Percentiles rank a stretch among this genome's conserved stretches.
Evolutionary conservation across 768 basidiomycete species (phyloP).

Genomic region (Lyophyllum decastes): DNA sequence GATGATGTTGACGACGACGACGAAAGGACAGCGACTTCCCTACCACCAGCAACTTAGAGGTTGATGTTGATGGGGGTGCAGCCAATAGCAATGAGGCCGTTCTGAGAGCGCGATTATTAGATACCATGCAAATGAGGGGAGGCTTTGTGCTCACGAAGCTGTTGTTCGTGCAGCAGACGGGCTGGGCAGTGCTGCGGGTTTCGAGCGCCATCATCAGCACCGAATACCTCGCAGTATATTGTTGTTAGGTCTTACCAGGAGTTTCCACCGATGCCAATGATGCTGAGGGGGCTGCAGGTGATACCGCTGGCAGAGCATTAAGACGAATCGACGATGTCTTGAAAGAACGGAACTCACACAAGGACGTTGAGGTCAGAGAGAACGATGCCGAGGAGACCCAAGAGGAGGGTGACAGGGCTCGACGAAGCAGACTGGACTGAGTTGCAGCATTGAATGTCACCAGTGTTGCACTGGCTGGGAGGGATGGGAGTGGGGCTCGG

Average conservation of each 20-base stretch:
- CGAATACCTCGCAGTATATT: too few species aligned
- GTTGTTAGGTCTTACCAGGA: constrained; percentile 18
- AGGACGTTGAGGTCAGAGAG: constrained; percentile 24
- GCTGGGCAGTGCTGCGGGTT: constrained; percentile 23
- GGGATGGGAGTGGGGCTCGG: constrained; percentile 21
- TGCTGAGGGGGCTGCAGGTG: constrained; percentile 31
- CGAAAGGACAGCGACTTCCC: background rate
- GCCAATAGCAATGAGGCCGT: constrained; percentile 36
- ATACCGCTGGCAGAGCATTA: constrained; percentile 23
- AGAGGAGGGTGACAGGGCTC: constrained; percentile 17
- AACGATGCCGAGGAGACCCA: constrained; percentile 33
- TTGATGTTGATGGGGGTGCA: constrained; percentile 38
- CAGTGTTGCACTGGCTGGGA: constrained; percentile 31
- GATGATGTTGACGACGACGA: background rate
- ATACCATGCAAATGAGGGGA: background rate
- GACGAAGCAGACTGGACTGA: constrained; percentile 21
- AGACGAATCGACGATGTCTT: background rate
- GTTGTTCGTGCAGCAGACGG: constrained; percentile 40
- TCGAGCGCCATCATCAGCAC: background rate
- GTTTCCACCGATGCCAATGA: constrained; percentile 20
- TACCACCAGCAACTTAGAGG: constrained; percentile 7
- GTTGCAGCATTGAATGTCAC: constrained; percentile 29
- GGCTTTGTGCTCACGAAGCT: constrained; percentile 29
- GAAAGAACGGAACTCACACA: constrained; percentile 22
- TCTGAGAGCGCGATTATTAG: constrained; percentile 15